Base-by-base conservation (phyloP, 768 basidiomycete genomes). In the Kwoniella bestiolae region DNA sequence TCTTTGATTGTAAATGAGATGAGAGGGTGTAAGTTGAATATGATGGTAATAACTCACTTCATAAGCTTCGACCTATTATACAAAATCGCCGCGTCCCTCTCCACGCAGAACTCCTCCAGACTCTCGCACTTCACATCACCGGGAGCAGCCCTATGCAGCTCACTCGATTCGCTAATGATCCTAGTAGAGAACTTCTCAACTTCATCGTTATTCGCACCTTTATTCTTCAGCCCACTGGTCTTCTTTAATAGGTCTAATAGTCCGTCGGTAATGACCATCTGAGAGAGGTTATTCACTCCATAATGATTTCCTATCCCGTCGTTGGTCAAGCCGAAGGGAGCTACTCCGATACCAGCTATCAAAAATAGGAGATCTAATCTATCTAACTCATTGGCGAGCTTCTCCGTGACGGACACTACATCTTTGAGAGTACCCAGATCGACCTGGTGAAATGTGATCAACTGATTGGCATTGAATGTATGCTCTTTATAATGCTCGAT, bases 331-430 rank as follows among this genome's bases (percentile, higher is more conserved):
- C 74, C 73, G 47, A 70, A 78, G 0, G 77, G 72, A 0, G 77
- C 79, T 5, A 79, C 78, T 50, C 80, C 80, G 63, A 81, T 71
- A 21, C 80, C 80, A 12, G 80, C 80, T 46, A 77, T 79, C 23
- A 73, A 61, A 63, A 70, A 65, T 11, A 78, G 67, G 9, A 79
- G 49, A 70, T 79, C 75, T 23, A 79, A 60, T 28, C 75, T 63
- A 9, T 66, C 61, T 28, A 76, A 60, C 16, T 63, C 18, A 21
- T n/a, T 28, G n/a, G 67, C 60, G n/a, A 79, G 58, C 29, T 66
- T 62, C n/a, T 74, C 44, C 4, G 61, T 56, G 56, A 77, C 59
- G 5, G 56, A 25, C 28, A 73, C 61, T 56, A 76, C 67, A 5
- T 65, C 46, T 3, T 49, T 51, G 21, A 81, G 59, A 16, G 70